Evolutionary conservation across 495 filamentous ascomycete species (phyloP).

Genomic region (Penicillium chermesinum): DNA sequence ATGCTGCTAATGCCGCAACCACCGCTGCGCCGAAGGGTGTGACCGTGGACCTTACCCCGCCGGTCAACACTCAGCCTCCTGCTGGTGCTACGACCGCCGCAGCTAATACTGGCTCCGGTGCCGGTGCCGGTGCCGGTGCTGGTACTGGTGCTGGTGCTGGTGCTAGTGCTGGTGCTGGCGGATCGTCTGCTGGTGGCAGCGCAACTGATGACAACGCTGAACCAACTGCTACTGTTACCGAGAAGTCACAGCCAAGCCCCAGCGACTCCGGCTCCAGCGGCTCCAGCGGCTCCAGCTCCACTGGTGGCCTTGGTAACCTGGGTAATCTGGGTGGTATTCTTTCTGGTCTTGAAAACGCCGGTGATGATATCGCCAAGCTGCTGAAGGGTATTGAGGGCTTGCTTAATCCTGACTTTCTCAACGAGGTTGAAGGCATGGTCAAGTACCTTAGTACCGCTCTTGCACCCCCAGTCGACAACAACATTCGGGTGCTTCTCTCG

Average conservation of each 20-base stretch:
- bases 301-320: neutral
- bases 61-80: neutral
- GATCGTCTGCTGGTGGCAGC: neutral
- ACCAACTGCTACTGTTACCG: neutral
- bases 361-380: slow-evolving; percentile 7
- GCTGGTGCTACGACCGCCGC: neutral
- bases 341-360: neutral
- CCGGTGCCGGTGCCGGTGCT: no score
- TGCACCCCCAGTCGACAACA: slow-evolving; percentile 33
- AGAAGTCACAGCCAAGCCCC: slow-evolving; percentile 5
- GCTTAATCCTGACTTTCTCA: slow-evolving; percentile 20
- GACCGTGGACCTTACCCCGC: neutral
- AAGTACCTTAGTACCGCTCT: slow-evolving; percentile 34
- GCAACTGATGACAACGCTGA: neutral
- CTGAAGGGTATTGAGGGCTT: slow-evolving; percentile 16
- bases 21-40: neutral
- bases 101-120: no score
- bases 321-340: slow-evolving; percentile 1
- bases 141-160: no score
- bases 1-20: neutral
- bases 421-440: slow-evolving; percentile 30
- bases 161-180: neutral
- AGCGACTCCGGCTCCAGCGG: slow-evolving; percentile 5
- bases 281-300: neutral
- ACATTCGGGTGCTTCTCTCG: slow-evolving; percentile 35